Base-by-base conservation (phyloP, 208 protist genomes). In the Trypanosoma vivax region DNA sequence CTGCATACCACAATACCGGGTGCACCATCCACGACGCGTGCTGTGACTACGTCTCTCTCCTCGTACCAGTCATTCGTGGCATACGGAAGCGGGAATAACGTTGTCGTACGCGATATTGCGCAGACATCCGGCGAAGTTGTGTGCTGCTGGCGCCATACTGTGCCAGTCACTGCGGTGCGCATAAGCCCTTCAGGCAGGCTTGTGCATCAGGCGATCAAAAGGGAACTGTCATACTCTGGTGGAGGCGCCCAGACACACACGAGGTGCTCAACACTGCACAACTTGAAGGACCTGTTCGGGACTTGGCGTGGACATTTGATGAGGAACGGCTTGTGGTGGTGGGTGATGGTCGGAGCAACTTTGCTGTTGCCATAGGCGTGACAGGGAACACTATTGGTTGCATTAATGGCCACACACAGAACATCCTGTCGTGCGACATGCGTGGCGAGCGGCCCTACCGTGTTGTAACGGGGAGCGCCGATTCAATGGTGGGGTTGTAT, bases 251-350 rank as follows among this genome's bases (percentile, higher is more conserved):
- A 3, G 60, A 77, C 19, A 68, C 63, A 10, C 25, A 35, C 16
- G 68, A 69, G 42, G 60, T 73, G 43, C 46, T 76, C 25, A 65
- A 70, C 33, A 60, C 29, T 9, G 37, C 49, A 35, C 29, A 60
- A 14, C 52, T 85, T 9, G 50, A 75, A 23, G 70, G 73, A 14
- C 49, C 66, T 5, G 65, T 90, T 9, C 37, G 65, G 5, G 83
- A 90, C 41, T 65, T 90, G 37, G 51, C 53, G 10, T 90, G 75
- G 73, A 73, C 76, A 29, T 39, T 13, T n/a, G 79, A 87, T 39
- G 69, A 62, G 25, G 49, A 85, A 50, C 56, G 73, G 18, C 13
- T 90, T n/a, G 60, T 74, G 28, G 52, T 70, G 18, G 79, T 87
- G 25, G 83, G 83, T 14, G 75, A 85, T 39, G 79, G 79, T 5